phyloP scores from a whole-genome alignment of 2,329 filamentous ascomycete genomes.

The Colletotrichum tabaci region DNA sequence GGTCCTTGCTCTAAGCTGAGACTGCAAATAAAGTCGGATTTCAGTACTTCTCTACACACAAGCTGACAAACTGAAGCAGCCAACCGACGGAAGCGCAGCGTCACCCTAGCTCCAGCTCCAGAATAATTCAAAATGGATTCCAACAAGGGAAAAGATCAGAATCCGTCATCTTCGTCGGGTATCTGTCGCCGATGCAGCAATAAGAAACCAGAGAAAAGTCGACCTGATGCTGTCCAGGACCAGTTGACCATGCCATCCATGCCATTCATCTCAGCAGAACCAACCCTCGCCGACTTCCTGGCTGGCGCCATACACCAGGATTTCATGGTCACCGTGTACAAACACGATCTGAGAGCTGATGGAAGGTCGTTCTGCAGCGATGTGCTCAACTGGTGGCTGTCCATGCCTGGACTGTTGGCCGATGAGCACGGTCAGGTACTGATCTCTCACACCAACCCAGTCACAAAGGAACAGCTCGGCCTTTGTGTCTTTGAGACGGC shows the following conservation, averaged over 20 bases:
- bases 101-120: neutral
- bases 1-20: no score
- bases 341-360: neutral
- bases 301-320: neutral
- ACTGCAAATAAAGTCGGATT: no score
- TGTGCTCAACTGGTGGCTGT: conserved; percentile 51
- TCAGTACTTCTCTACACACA: no score
- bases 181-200: neutral
- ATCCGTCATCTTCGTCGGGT: neutral
- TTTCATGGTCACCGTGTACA: neutral
- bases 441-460: conserved; percentile 45
- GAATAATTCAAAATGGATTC: neutral
- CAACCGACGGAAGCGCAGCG: neutral
- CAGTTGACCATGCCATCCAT: neutral
- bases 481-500: conserved; percentile 59
- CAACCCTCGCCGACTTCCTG: neutral
- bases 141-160: neutral
- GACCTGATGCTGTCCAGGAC: neutral
- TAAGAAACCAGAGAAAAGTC: neutral
- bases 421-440: conserved; percentile 60
- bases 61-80: neutral
- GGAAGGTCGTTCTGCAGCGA: neutral
- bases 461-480: conserved; percentile 59
- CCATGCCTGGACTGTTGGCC: conserved; percentile 56
- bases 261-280: neutral